Conservation (phyloP, 2,329 filamentous ascomycete species). For the Sclerotinia subarctica region DNA sequence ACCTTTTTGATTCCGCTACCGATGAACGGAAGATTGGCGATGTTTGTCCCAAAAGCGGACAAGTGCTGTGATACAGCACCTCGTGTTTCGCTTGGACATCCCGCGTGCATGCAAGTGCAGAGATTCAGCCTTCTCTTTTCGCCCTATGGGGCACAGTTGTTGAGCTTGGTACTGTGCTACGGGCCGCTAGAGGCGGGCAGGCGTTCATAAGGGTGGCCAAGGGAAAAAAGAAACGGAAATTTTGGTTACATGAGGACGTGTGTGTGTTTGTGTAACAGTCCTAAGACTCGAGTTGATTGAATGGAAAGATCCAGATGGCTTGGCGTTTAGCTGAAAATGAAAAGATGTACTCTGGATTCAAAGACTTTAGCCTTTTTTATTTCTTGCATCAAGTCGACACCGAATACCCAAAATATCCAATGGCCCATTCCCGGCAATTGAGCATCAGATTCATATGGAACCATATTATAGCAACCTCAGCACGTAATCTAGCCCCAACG, state of each 20-base stretch:
- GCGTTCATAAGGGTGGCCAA: constrained; percentile 11
- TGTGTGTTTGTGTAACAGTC: constrained; percentile 10
- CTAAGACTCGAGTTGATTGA: not conserved
- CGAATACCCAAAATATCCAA: too few relatives aligned
- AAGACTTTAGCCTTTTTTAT: not conserved
- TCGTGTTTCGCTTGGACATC: constrained; percentile 18
- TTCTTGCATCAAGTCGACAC: not conserved
- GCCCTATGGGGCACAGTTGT: constrained; percentile 10
- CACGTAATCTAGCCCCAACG: constrained; percentile 4
- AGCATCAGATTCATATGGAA: constrained; percentile 8
- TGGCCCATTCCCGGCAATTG: not conserved
- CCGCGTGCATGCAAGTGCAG: not conserved
- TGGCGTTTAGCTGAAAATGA: constrained; percentile 18
- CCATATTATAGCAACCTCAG: constrained; percentile 1
- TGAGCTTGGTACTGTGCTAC: not conserved
- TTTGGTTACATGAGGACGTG: not conserved
- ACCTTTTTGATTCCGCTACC: not conserved
- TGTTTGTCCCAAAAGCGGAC: constrained; percentile 5
- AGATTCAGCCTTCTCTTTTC: constrained; percentile 22
- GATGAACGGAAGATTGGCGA: constrained; percentile 13
- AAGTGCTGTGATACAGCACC: constrained; percentile 12
- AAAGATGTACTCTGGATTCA: not conserved
- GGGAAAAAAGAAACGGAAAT: constrained; percentile 7
- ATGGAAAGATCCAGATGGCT: constrained; percentile 7
- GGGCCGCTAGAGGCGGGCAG: not conserved